Conservation (phyloP, 1,139 yeast species). For the Hemisphaericaspora xylofermentans region DNA sequence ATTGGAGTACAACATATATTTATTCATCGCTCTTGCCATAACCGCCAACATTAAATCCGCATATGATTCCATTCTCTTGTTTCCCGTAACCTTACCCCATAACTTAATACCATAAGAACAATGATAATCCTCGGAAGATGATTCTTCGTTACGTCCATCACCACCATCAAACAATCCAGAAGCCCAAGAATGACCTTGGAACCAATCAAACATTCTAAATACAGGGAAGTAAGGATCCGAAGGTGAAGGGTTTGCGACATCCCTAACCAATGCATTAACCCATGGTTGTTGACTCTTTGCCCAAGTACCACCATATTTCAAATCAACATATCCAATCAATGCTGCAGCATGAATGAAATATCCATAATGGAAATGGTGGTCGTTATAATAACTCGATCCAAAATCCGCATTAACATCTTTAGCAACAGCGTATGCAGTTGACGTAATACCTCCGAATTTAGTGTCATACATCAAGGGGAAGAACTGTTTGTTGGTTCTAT, state of each 20-base stretch:
- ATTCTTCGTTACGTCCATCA: conserved; percentile 79
- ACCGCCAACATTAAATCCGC: conserved; percentile 73
- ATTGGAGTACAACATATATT: conserved; percentile 55
- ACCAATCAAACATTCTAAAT: conserved; percentile 77
- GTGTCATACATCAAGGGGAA: conserved; percentile 70
- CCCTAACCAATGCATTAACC: conserved; percentile 55
- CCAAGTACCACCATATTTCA: conserved; percentile 56
- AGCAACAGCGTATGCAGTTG: conserved; percentile 53
- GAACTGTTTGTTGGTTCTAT: conserved; percentile 49
- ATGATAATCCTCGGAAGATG: conserved; percentile 77
- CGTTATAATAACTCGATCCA: conserved; percentile 71
- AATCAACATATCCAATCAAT: conserved; percentile 63
- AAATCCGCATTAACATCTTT: conserved; percentile 38
- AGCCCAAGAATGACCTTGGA: conserved; percentile 82
- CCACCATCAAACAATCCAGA: conserved; percentile 66
- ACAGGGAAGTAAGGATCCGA: conserved; percentile 69
- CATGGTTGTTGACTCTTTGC: conserved; percentile 50
- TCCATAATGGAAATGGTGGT: conserved; percentile 80
- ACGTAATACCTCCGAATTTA: conserved; percentile 63
- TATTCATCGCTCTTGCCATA: conserved; percentile 57
- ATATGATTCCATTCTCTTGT: conserved; percentile 64
- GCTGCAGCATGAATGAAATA: conserved; percentile 78
- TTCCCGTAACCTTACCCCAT: conserved; percentile 73
- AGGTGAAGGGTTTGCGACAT: conserved; percentile 69
- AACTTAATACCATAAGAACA: conserved; percentile 80